Evolutionary conservation across 192 early-diverging fungal genomes (phyloP), one percentile per base, ranked within the genome.

Genomic region (Pilaira anomala): DNA sequence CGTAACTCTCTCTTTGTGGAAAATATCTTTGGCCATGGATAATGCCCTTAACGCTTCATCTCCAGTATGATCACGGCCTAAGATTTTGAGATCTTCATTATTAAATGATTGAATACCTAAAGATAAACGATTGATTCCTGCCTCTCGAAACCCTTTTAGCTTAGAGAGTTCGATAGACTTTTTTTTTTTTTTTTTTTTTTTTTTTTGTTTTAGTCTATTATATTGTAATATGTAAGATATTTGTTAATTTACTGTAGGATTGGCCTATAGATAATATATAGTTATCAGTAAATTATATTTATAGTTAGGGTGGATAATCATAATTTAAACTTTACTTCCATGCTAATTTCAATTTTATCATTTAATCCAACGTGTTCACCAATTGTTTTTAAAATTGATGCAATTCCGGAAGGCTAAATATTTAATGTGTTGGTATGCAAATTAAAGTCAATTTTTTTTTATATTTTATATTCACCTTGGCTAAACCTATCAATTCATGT

Each of bases 81-180:
- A 63, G 7, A 66, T 48, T 14, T 66, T 68, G 3, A 83, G 52
- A 11, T 67, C 74, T 7, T 45, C 46, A 8, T 62, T 46, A 44
- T 79, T 62, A 40, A 83, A 77, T 14, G 81, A 79, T 25, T 83
- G 81, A 13, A 83, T 72, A n/a, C 81, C 81, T 11, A 83, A 42
- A 0, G 79, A 81, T 7, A 81, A 68, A 13, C 82, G 68, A 57
- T 77, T 83, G 64, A 83, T 77, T 8, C 82, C 81, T 19, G 75
- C 71, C 11, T 68, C 58, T 4, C 61, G 69, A 19, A 83, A 74
- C 16, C 48, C 30, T 60, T 46, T 22, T 3, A 83, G 28, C 48
- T 63, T 60, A 9, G 44, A 33, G 9, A 50, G n/a, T 48, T 55
- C 60, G 7, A 62, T 55, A n/a, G 71, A 68, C 71, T 69, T n/a